Percentiles rank a stretch among this genome's conserved stretches.
Conservation (phyloP, 768 basidiomycete species). For the Asterophora lycoperdoides region DNA sequence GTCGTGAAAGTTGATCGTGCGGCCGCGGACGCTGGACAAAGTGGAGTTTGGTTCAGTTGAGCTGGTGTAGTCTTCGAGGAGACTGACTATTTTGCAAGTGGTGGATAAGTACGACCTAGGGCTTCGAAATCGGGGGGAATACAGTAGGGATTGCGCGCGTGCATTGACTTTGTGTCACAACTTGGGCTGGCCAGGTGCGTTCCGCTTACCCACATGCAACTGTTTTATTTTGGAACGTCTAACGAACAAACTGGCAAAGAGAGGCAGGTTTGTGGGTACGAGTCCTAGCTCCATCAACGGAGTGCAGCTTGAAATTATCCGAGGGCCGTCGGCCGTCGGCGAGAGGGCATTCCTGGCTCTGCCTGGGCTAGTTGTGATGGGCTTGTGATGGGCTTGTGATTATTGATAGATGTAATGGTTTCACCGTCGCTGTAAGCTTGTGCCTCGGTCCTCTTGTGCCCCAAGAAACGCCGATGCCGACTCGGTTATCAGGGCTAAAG, state of each 20-base stretch:
- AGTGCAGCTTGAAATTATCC: no score
- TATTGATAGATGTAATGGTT: no score
- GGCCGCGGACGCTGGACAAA: constrained; percentile 14
- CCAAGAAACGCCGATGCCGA: no score
- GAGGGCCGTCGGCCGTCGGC: no score
- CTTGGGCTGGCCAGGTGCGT: constrained; percentile 59
- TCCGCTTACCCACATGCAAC: no score
- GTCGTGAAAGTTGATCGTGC: constrained; percentile 73
- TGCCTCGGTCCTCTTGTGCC: no score
- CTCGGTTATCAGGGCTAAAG: background rate
- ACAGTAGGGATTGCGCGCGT: constrained; percentile 38
- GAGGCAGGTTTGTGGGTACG: constrained; percentile 26
- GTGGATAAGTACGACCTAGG: constrained; percentile 54
- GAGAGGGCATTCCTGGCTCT: no score
- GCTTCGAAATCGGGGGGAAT: constrained; percentile 49
- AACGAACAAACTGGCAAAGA: constrained; percentile 37
- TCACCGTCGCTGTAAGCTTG: background rate
- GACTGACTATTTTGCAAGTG: constrained; percentile 22
- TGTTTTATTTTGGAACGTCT: constrained; percentile 39
- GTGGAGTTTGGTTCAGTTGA: background rate
- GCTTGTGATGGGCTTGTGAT: background rate
- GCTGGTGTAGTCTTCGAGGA: background rate
- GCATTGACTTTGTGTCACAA: no score
- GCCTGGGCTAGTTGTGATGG: no score
- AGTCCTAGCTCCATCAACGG: constrained; percentile 20